phyloP scores from a whole-genome alignment of 2,329 filamentous ascomycete genomes.

The Erysiphe neolycopersici region DNA sequence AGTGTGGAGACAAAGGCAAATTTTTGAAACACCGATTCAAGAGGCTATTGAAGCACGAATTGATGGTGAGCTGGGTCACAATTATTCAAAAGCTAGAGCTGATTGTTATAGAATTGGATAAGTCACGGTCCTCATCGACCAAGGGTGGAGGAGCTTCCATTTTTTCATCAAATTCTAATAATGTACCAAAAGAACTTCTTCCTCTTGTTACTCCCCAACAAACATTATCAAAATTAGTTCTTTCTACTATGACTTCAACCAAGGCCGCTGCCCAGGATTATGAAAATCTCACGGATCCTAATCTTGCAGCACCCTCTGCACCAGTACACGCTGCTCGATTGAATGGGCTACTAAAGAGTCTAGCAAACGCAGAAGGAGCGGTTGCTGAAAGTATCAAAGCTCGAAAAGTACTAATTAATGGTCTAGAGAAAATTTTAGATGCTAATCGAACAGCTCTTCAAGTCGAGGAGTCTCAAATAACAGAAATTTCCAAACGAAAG shows the following conservation, averaged over 20 bases:
- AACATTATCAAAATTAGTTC: constrained; percentile 43
- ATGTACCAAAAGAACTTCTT: constrained; percentile 50
- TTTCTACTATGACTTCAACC: constrained; percentile 38
- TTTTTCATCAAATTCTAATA: constrained; percentile 30
- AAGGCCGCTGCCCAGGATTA: constrained; percentile 57
- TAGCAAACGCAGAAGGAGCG: constrained; percentile 69
- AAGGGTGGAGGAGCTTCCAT: constrained; percentile 40
- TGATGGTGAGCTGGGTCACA: constrained; percentile 30
- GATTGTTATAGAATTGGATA: constrained; percentile 28
- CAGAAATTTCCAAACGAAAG: constrained; percentile 38
- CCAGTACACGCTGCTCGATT: constrained; percentile 81
- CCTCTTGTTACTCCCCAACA: constrained; percentile 51
- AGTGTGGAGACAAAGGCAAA: constrained; percentile 68
- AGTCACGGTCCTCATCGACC: constrained; percentile 22
- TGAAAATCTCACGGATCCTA: constrained; percentile 52
- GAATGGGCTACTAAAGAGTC: constrained; percentile 64
- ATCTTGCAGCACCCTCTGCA: constrained; percentile 42
- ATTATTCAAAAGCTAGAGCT: neutral
- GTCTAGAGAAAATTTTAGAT: constrained; percentile 58
- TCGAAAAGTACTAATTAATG: constrained; percentile 47
- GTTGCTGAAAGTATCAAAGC: constrained; percentile 77
- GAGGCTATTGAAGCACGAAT: constrained; percentile 55
- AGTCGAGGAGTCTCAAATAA: constrained; percentile 39
- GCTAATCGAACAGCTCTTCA: constrained; percentile 42
- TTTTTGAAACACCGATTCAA: constrained; percentile 63